These are phyloP conservation scores for Trichoderma sp. DNA, from an alignment of 2,329 filamentous ascomycete species.

Conservation along the genomic window DNA sequence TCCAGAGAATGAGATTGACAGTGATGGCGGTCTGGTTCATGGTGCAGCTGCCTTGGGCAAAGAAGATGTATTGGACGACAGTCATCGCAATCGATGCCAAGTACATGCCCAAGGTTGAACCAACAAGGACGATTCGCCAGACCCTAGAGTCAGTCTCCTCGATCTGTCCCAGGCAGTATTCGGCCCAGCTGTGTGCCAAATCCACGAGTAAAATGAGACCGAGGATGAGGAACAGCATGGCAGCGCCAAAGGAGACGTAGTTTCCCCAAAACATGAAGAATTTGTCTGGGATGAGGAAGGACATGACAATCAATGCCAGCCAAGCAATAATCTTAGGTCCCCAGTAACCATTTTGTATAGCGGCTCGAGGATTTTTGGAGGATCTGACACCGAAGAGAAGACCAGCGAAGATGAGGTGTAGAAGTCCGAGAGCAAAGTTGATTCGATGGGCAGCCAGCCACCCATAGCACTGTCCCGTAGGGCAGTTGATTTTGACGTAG, in stretches of 20 bases:
- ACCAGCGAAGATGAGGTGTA: conserved; percentile 83
- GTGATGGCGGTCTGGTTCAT: conserved; percentile 98
- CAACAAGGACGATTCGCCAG: conserved; percentile 86
- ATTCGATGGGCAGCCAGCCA: conserved; percentile 97
- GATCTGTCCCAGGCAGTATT: conserved; percentile 91
- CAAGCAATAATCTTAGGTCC: conserved; percentile 91
- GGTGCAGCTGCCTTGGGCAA: conserved; percentile 73
- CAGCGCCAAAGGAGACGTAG: conserved; percentile 83
- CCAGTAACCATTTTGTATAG: conserved; percentile 98
- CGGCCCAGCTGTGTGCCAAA: conserved; percentile 93
- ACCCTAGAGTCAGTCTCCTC: conserved; percentile 79
- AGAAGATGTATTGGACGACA: conserved; percentile 95
- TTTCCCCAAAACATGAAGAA: conserved; percentile 98
- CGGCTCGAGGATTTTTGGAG: conserved; percentile 82
- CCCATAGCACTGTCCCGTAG: conserved; percentile 86
- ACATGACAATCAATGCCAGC: conserved; percentile 81
- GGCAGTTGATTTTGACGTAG: conserved; percentile 93
- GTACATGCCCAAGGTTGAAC: conserved; percentile 93
- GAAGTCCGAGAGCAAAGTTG: conserved; percentile 93
- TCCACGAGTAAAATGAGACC: conserved; percentile 92
- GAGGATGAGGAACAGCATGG: conserved; percentile 89
- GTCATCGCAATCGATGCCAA: conserved; percentile 88
- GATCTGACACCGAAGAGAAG: conserved; percentile 83
- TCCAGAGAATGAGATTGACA: conserved; percentile 81
- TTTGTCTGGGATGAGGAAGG: conserved; percentile 89